A percentile compares a stretch with the other conserved stretches of the same genome.
Evolutionary conservation across 257 asterid species (phyloP).

Genomic region (Handroanthus guayacan): DNA sequence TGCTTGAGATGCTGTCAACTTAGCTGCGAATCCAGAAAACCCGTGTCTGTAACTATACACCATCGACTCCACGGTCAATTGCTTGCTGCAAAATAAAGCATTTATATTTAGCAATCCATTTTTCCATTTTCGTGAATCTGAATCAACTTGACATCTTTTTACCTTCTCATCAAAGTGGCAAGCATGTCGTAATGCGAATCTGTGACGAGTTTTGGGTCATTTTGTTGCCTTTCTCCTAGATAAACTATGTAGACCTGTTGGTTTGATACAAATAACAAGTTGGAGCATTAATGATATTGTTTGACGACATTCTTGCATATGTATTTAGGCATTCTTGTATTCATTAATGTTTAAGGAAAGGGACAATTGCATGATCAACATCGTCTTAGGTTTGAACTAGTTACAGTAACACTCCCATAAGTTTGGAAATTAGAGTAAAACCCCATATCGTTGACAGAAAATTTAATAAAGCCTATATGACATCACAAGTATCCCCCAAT

Average conservation of each 20-base stretch:
- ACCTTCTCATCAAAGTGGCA: conserved; percentile 54
- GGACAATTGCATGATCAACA: not conserved
- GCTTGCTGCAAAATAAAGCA: conserved; percentile 42
- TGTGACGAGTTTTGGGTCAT: conserved; percentile 48
- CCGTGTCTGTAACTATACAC: conserved; percentile 63
- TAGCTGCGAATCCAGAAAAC: conserved; percentile 72
- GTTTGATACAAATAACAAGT: not conserved
- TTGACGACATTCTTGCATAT: not conserved
- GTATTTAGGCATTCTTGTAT: not conserved
- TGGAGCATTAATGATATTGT: not conserved
- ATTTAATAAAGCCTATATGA: too few relatives aligned
- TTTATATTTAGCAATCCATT: not conserved
- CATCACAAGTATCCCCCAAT: too few relatives aligned
- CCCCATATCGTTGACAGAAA: too few relatives aligned
- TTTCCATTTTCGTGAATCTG: not conserved
- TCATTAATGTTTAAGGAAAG: not conserved
- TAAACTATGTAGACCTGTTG: conserved; percentile 58
- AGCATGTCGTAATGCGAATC: conserved; percentile 57
- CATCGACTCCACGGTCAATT: conserved; percentile 49
- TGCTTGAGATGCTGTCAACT: conserved; percentile 52
- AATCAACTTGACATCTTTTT: not conserved
- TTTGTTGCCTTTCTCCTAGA: conserved; percentile 53
- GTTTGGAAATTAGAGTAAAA: too few relatives aligned
- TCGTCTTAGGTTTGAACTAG: not conserved
- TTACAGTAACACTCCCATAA: too few relatives aligned